Percentiles rank a stretch among this genome's conserved stretches.
phyloP scores from a whole-genome alignment of 331 rosid species.

The Pyrus hybrid region DNA sequence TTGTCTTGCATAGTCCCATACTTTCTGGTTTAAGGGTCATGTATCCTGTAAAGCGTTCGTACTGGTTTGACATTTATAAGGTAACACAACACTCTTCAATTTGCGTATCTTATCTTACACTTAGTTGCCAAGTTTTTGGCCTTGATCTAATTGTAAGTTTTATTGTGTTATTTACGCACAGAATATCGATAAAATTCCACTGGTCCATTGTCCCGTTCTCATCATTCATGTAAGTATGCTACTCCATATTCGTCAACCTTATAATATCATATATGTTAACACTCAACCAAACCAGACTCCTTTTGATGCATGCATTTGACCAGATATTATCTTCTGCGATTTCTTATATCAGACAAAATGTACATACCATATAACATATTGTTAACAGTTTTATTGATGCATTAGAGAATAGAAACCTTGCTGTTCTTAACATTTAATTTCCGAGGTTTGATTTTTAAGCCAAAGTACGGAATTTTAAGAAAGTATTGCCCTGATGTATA shows the following conservation, averaged over 20 bases:
- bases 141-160: conserved; percentile 15
- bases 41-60: conserved; percentile 93
- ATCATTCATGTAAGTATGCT: conserved; percentile 79
- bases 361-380: neutral
- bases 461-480: neutral
- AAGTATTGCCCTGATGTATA: neutral
- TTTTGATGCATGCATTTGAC: neutral
- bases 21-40: conserved; percentile 92
- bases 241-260: conserved; percentile 11
- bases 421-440: neutral
- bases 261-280: neutral
- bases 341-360: neutral
- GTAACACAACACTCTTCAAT: conserved; percentile 18
- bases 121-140: conserved; percentile 3
- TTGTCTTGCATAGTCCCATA: conserved; percentile 90
- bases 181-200: conserved; percentile 93
- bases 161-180: conserved; percentile 31
- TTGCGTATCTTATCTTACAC: neutral
- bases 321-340: neutral
- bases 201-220: conserved; percentile 83
- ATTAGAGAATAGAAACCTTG: neutral
- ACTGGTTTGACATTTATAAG: conserved; percentile 97
- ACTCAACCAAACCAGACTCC: neutral
- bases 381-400: neutral
- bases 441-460: neutral